A percentile compares a stretch with the other conserved stretches of the same genome.
phyloP scores from a whole-genome alignment of 73 alveolate species.

The Paramecium octaurelia region DNA sequence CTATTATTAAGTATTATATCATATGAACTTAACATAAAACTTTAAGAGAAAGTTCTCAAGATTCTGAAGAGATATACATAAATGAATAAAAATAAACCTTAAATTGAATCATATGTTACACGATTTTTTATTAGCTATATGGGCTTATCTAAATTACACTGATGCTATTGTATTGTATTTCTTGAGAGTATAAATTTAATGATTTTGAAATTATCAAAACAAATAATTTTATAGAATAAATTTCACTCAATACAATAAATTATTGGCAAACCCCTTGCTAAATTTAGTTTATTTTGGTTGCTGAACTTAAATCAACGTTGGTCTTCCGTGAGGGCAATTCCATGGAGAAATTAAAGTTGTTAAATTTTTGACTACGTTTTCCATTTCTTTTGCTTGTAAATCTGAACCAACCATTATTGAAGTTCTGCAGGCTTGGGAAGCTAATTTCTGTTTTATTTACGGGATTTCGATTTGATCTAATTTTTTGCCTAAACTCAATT shows the following conservation, averaged over 20 bases:
- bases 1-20: no score
- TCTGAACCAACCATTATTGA: conserved; percentile 93
- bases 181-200: no score
- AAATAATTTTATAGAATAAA: background rate
- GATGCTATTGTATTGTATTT: background rate
- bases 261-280: background rate
- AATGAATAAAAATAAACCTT: no score
- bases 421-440: conserved; percentile 95
- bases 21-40: no score
- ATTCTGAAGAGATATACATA: no score
- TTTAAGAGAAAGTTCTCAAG: no score
- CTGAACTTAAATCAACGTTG: conserved; percentile 79
- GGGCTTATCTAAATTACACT: background rate
- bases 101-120: no score
- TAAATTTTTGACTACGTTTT: conserved; percentile 80
- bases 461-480: background rate
- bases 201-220: background rate
- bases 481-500: conserved; percentile 45
- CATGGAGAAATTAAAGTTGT: conserved; percentile 90
- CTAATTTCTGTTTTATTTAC: conserved; percentile 65
- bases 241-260: background rate
- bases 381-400: conserved; percentile 80
- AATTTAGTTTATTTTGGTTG: background rate
- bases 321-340: conserved; percentile 99
- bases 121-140: background rate